These are phyloP conservation scores for Penicillium sp. DNA, from an alignment of 2,329 filamentous ascomycete genomes.

Conservation along the genomic window DNA sequence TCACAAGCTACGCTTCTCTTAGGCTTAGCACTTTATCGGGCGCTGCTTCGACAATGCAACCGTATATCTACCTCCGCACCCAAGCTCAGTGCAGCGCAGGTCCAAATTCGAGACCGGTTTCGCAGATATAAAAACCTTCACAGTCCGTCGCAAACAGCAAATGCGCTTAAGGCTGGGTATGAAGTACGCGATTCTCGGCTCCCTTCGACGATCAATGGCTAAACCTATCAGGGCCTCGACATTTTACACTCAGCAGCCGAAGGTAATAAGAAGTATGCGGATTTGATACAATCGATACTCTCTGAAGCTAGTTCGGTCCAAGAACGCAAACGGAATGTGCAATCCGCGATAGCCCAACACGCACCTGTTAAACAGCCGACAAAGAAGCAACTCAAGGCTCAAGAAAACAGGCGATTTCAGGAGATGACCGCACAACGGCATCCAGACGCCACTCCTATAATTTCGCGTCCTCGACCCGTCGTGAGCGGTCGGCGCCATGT, in stretches of 20 bases:
- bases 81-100: constrained; percentile 31
- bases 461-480: constrained; percentile 40
- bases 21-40: constrained; percentile 53
- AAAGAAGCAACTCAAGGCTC: constrained; percentile 29
- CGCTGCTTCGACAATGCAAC: constrained; percentile 49
- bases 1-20: not conserved
- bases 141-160: constrained; percentile 44
- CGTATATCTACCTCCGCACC: constrained; percentile 31
- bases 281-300: constrained; percentile 34
- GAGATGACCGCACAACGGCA: constrained; percentile 36
- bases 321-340: constrained; percentile 27
- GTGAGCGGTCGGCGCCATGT: constrained; percentile 45
- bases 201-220: constrained; percentile 1
- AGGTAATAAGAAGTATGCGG: constrained; percentile 31
- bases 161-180: constrained; percentile 49
- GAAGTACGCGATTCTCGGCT: constrained; percentile 34
- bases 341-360: constrained; percentile 23
- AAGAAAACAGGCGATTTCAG: constrained; percentile 32
- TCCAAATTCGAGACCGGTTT: constrained; percentile 44
- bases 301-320: constrained; percentile 29
- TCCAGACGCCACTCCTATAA: constrained; percentile 39
- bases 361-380: constrained; percentile 30
- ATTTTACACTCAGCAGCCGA: constrained; percentile 40
- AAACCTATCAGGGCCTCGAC: constrained; percentile 41
- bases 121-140: constrained; percentile 42